A percentile compares a stretch with the other conserved stretches of the same genome.
These are phyloP conservation scores for Colletotrichum destructivum DNA, from an alignment of 2,329 filamentous ascomycete species.

Conservation along the genomic window DNA sequence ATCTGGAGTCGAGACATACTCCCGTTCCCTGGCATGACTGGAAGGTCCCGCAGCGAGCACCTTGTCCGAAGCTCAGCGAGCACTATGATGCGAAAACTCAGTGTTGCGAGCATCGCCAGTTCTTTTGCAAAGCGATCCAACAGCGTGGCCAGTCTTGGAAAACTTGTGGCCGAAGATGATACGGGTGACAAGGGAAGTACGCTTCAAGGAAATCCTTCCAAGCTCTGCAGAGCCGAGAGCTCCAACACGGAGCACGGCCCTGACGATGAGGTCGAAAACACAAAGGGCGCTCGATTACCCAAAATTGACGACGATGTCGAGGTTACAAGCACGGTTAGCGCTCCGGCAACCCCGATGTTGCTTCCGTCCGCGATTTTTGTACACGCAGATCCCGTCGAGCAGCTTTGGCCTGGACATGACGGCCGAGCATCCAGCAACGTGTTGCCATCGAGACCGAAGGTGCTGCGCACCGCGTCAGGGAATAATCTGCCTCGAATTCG, in stretches of 20 bases:
- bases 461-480: constrained; percentile 44
- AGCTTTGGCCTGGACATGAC: constrained; percentile 7
- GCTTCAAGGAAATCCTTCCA: constrained; percentile 17
- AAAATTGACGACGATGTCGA: constrained; percentile 48
- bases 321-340: constrained; percentile 41
- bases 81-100: constrained; percentile 90
- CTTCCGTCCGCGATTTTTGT: constrained; percentile 16
- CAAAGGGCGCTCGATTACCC: constrained; percentile 43
- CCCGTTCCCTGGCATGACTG: constrained; percentile 86
- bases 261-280: constrained; percentile 32
- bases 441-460: constrained; percentile 25
- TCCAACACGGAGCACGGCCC: constrained; percentile 27
- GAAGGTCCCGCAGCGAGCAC: constrained; percentile 76
- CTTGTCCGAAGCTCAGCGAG: constrained; percentile 85
- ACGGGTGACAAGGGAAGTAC: constrained; percentile 37
- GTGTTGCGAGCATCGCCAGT: constrained; percentile 83
- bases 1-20: constrained; percentile 88
- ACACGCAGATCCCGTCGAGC: constrained; percentile 27
- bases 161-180: constrained; percentile 49
- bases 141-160: constrained; percentile 62
- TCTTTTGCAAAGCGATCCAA: constrained; percentile 82
- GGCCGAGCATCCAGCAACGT: not conserved
- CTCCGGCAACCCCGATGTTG: constrained; percentile 34
- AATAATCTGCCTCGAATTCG: constrained; percentile 46
- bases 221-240: constrained; percentile 24